Percentiles rank a stretch among this genome's conserved stretches.
phyloP scores from a whole-genome alignment of 2,329 filamentous ascomycete genomes.

The Metarhizium brunneum region DNA sequence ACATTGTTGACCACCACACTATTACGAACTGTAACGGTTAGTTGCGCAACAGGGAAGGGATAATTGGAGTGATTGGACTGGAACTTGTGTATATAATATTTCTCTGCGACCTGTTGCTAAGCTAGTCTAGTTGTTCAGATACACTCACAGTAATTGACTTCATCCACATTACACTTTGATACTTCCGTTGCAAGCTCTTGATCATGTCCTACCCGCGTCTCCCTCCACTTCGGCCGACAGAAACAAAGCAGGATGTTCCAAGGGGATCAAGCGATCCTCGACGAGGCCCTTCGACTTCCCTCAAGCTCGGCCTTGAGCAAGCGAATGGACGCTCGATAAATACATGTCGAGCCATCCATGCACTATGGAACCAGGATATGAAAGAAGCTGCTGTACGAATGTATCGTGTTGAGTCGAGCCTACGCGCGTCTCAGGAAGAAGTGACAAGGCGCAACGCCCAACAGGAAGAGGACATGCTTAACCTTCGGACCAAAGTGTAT shows the following conservation, averaged over 20 bases:
- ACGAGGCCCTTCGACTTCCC: neutral
- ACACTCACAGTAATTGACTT: no score
- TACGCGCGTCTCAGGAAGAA: neutral
- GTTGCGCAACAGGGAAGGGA: neutral
- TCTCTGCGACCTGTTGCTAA: neutral
- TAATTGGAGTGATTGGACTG: neutral
- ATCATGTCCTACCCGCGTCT: neutral
- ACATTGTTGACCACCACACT: neutral
- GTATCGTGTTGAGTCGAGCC: neutral
- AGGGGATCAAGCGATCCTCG: neutral
- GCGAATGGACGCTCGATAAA: neutral
- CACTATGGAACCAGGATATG: neutral
- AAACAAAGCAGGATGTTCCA: neutral
- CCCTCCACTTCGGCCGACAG: neutral
- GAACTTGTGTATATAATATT: neutral
- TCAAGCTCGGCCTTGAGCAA: neutral
- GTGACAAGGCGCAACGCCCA: neutral
- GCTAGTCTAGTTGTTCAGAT: neutral
- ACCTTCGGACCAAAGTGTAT: neutral
- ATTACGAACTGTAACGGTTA: no score
- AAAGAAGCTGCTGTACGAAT: neutral
- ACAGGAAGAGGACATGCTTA: neutral
- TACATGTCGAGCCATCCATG: neutral
- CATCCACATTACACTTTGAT: neutral
- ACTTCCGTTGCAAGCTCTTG: neutral